phyloP scores from a whole-genome alignment of 2,329 filamentous ascomycete species.

The Scytalidium sp. region DNA sequence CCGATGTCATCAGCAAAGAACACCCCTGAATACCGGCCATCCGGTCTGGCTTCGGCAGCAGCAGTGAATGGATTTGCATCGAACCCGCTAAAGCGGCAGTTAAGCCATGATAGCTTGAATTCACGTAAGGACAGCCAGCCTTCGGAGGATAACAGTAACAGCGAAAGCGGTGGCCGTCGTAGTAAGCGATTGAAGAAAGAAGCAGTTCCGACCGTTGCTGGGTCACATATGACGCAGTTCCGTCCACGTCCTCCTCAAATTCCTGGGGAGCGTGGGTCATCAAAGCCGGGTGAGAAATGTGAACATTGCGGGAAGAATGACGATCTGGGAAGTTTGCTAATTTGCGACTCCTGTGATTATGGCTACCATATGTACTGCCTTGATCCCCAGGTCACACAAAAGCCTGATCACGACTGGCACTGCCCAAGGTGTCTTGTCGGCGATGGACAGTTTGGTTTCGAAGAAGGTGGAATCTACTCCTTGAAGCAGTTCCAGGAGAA shows the following conservation, averaged over 20 bases:
- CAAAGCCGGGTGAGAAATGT: constrained; percentile 64
- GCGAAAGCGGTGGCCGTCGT: constrained; percentile 68
- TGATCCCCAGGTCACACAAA: constrained; percentile 75
- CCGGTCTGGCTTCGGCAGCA: constrained; percentile 47
- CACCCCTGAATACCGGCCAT: constrained; percentile 62
- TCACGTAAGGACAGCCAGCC: constrained; percentile 25
- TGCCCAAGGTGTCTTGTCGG: constrained; percentile 93
- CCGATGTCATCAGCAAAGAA: constrained; percentile 62
- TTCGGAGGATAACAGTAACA: constrained; percentile 34
- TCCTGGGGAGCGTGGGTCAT: constrained; percentile 41
- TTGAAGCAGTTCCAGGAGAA: constrained; percentile 95
- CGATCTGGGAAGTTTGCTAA: constrained; percentile 65
- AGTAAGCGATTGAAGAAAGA: constrained; percentile 92
- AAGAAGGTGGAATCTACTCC: constrained; percentile 94
- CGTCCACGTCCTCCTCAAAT: constrained; percentile 74
- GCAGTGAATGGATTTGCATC: constrained; percentile 45
- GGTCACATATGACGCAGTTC: constrained; percentile 94
- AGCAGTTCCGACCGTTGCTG: constrained; percentile 79
- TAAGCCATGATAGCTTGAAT: constrained; percentile 54
- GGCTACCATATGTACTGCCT: constrained; percentile 86
- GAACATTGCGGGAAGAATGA: constrained; percentile 82
- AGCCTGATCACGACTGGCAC: constrained; percentile 89
- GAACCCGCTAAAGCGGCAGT: constrained; percentile 71
- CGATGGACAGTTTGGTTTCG: constrained; percentile 94
- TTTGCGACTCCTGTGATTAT: constrained; percentile 90